Evolutionary conservation across 2,329 filamentous ascomycete species (phyloP).

Genomic region (Botrytis medusae): DNA sequence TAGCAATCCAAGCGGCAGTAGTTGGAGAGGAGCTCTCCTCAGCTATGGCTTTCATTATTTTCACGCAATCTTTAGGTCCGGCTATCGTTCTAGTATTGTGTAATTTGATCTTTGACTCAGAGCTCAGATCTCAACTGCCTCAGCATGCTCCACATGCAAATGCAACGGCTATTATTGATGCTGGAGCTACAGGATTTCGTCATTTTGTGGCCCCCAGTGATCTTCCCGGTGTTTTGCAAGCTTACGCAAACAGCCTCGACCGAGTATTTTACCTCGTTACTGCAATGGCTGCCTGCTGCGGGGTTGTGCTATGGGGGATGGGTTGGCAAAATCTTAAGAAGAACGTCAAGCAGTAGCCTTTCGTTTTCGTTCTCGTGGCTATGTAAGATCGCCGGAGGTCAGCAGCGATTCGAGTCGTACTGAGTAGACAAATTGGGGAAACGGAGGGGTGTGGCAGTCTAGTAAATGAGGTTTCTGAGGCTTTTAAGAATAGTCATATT

Average conservation of each 20-base stretch:
- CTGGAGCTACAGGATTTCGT: constrained; percentile 45
- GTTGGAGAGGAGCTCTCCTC: constrained; percentile 37
- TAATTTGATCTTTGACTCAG: constrained; percentile 36
- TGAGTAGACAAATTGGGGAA: too few relatives aligned
- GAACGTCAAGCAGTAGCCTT: neutral
- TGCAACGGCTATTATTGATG: constrained; percentile 41
- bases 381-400: too few relatives aligned
- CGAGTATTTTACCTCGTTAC: neutral
- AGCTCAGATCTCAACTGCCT: constrained; percentile 36
- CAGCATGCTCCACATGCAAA: constrained; percentile 40
- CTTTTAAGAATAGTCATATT: too few relatives aligned
- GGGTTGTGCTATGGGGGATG: neutral
- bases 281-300: neutral
- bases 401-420: too few relatives aligned
- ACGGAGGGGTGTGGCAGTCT: too few relatives aligned
- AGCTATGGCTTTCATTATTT: constrained; percentile 40
- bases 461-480: too few relatives aligned
- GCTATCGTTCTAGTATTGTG: constrained; percentile 39
- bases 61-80: constrained; percentile 39
- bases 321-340: neutral
- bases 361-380: too few relatives aligned
- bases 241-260: constrained; percentile 27
- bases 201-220: constrained; percentile 37
- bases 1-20: constrained; percentile 41
- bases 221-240: constrained; percentile 42